Evolutionary conservation across 2,329 filamentous ascomycete genomes (phyloP), one percentile per base, ranked within the genome.

Genomic region (Arthrobotrys pseudoclavata): DNA sequence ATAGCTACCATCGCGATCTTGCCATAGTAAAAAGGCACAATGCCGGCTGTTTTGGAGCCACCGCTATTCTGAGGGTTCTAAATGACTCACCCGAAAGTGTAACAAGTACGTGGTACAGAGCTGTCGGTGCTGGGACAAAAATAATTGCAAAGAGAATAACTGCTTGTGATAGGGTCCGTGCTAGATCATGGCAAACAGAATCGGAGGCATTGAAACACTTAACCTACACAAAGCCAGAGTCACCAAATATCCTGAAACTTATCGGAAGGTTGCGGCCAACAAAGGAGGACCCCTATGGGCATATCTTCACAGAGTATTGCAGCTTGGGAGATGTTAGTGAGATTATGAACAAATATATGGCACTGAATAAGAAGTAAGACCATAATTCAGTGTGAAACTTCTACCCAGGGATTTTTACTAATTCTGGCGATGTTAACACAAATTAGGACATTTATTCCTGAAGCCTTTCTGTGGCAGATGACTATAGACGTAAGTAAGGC

Each of bases 141-240:
- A 20, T 76, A 15, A 68, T 76, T 24, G 72, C 55, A 24, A 76
- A 76, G 52, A 42, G 72, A 53, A 70, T 60, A 60, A 67, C 15
- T 22, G 34, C 18, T 15, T 48, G 29, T n/a, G 68, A 57, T 24
- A 40, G 15, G 9, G 18, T 9, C 4, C 50, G 42, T 7, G 66
- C 37, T 4, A 31, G 9, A n/a, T 57, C 64, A 3, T 70, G 52
- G 29, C 18, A 45, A 4, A 42, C 60, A 45, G 72, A 76, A 62
- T 53, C 69, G 2, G 18, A 47, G 1, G 40, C 34, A 9, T 47
- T 76, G n/a, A 57, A 63, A 15, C 52, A 0, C 4, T 18, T 76
- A 4, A 12, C 40, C 1, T 57, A 18, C 1, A 15, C 10, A 26
- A 1, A 60, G 10, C 26, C 50, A n/a, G 3, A 1, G 6, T 10